These are phyloP conservation scores for Malania oleifera DNA, from an alignment of 164 flowering plant species.

Conservation along the genomic window DNA sequence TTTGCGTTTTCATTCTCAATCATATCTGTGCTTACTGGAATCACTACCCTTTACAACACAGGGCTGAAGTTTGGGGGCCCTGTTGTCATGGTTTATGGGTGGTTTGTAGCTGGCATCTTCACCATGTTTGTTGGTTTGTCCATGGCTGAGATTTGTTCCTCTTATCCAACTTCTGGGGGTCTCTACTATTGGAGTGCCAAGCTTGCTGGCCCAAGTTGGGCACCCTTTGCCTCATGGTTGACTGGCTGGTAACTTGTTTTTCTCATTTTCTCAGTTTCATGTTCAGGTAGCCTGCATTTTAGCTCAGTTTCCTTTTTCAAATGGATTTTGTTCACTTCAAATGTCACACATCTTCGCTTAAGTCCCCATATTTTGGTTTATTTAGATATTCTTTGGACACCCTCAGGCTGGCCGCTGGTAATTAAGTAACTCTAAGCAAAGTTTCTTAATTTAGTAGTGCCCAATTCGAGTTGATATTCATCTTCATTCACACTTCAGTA, in stretches of 20 bases:
- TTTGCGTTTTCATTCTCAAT: constrained; percentile 66
- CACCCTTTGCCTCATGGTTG: constrained; percentile 54
- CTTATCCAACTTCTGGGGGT: constrained; percentile 79
- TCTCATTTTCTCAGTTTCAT: background rate
- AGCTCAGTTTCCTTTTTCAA: constrained; percentile 1
- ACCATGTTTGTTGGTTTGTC: constrained; percentile 57
- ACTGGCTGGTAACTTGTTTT: constrained; percentile 47
- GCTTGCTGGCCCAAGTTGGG: constrained; percentile 47
- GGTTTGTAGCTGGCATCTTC: constrained; percentile 51
- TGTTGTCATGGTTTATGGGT: constrained; percentile 53
- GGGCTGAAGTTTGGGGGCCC: constrained; percentile 70
- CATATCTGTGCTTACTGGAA: constrained; percentile 59
- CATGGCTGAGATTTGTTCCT: constrained; percentile 79
- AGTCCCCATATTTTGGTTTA: too few relatives aligned
- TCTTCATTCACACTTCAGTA: too few relatives aligned
- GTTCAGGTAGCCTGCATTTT: too few relatives aligned
- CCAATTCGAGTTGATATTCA: too few relatives aligned
- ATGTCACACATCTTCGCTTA: too few relatives aligned
- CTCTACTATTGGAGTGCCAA: constrained; percentile 78
- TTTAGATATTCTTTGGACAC: too few relatives aligned
- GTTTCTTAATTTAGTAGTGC: too few relatives aligned
- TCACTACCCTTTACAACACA: constrained; percentile 54
- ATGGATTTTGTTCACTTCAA: too few relatives aligned
- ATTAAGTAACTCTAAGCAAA: too few relatives aligned
- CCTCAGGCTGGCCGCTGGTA: too few relatives aligned